Evolutionary conservation across 768 basidiomycete species (phyloP).

Genomic region (Leccinum rimulosum): DNA sequence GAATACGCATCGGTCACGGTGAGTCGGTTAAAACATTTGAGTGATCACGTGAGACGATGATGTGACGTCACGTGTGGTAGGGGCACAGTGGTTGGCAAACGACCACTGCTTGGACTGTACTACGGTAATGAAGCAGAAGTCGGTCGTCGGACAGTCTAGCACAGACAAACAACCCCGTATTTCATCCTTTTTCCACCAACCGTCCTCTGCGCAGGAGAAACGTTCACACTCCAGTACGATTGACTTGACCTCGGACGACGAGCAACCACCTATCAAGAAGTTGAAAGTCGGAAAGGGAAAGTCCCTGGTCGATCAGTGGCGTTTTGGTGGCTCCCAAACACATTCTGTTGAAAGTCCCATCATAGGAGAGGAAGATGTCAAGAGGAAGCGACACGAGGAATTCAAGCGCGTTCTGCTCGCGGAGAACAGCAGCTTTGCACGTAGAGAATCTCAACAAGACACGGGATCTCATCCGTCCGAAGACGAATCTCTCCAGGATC

Average conservation of each 20-base stretch:
- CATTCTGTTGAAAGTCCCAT: neutral
- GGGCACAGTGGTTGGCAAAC: neutral
- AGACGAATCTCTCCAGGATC: constrained; percentile 24
- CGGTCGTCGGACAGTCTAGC: neutral
- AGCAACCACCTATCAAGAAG: constrained; percentile 30
- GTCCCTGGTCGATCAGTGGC: constrained; percentile 40
- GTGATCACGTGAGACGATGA: constrained; percentile 23
- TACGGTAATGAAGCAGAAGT: constrained; percentile 21
- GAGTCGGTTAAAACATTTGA: constrained; percentile 3
- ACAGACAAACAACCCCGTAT: constrained; percentile 36
- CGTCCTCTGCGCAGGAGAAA: constrained; percentile 26
- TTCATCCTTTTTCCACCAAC: constrained; percentile 40
- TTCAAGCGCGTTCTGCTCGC: constrained; percentile 55
- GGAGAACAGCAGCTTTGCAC: constrained; percentile 41
- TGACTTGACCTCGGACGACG: constrained; percentile 49
- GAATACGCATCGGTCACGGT: neutral
- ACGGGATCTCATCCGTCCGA: constrained; percentile 18
- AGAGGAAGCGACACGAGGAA: constrained; percentile 43
- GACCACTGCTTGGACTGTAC: neutral
- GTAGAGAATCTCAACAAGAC: constrained; percentile 9
- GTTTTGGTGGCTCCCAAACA: constrained; percentile 36
- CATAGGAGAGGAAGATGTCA: constrained; percentile 39
- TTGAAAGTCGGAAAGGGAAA: constrained; percentile 22
- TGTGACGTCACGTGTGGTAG: constrained; percentile 24
- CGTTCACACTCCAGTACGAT: constrained; percentile 37